phyloP scores from a whole-genome alignment of 2,329 filamentous ascomycete species.

The Nemania diffusa region DNA sequence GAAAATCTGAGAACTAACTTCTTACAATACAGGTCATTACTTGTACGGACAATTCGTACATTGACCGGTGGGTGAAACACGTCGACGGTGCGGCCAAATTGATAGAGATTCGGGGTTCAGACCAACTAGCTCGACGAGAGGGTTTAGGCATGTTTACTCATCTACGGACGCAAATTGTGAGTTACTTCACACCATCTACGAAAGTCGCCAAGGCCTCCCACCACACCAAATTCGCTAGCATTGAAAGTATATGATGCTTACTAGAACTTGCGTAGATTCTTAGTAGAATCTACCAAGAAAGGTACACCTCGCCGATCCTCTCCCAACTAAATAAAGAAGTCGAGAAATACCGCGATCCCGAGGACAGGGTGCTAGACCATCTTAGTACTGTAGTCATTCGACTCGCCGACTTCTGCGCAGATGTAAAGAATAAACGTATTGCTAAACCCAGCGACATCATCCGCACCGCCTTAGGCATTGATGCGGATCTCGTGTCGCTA shows the following conservation, averaged over 20 bases:
- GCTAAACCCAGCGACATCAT: constrained; percentile 1
- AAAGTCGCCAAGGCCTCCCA: neutral
- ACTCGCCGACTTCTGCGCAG: neutral
- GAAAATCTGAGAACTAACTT: neutral
- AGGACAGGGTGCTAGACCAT: constrained; percentile 5
- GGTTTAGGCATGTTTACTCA: constrained; percentile 13
- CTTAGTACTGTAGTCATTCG: constrained; percentile 2
- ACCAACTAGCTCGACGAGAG: constrained; percentile 2
- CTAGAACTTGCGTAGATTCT: neutral
- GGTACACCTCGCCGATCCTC: neutral
- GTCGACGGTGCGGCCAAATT: constrained; percentile 4
- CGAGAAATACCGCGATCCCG: constrained; percentile 1
- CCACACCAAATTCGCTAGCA: neutral
- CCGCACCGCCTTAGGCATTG: constrained; percentile 9
- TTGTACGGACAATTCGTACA: constrained; percentile 6
- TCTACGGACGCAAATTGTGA: constrained; percentile 10
- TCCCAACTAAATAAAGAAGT: constrained; percentile 3
- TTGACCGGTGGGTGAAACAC: constrained; percentile 9
- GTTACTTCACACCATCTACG: neutral
- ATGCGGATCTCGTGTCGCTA: constrained; percentile 8
- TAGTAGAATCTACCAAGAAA: constrained; percentile 10
- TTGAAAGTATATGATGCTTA: neutral
- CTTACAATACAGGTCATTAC: neutral
- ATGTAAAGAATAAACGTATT: constrained; percentile 3
- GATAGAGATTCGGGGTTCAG: constrained; percentile 3